These are phyloP conservation scores for Zymoseptoria passerinii DNA, from an alignment of 2,329 filamentous ascomycete species.

Conservation along the genomic window DNA sequence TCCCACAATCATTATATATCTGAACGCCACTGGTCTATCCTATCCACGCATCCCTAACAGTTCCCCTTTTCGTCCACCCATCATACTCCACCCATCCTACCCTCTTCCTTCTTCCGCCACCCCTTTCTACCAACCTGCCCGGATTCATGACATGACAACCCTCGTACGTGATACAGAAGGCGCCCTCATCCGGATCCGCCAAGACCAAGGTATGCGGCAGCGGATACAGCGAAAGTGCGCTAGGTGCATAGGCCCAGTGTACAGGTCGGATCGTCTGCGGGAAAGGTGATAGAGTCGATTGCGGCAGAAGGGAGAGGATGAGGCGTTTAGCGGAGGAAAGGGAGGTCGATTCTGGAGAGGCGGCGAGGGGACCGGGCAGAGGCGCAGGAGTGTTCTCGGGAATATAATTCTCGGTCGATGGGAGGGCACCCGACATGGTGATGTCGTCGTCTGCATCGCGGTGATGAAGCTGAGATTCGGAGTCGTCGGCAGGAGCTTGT, in stretches of 20 bases:
- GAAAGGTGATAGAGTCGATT: slow-evolving; percentile 83
- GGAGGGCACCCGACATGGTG: slow-evolving; percentile 25
- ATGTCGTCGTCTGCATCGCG: slow-evolving; percentile 13
- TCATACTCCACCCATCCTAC: slow-evolving; percentile 86
- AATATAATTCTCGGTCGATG: slow-evolving; percentile 12
- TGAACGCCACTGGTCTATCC: slow-evolving; percentile 7
- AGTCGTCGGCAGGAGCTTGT: slow-evolving; percentile 8
- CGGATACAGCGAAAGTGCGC: slow-evolving; percentile 74
- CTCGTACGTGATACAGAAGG: slow-evolving; percentile 86
- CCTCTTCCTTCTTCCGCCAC: slow-evolving; percentile 54
- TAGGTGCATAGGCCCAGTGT: slow-evolving; percentile 76
- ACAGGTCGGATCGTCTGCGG: slow-evolving; percentile 69
- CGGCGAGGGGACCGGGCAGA: slow-evolving; percentile 4
- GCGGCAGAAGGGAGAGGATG: slow-evolving; percentile 85
- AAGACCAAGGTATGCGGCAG: slow-evolving; percentile 76
- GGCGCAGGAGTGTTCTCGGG: slow-evolving; percentile 10
- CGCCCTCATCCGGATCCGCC: slow-evolving; percentile 69
- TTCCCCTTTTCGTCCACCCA: slow-evolving; percentile 52
- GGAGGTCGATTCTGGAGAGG: slow-evolving; percentile 9
- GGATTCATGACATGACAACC: slow-evolving; percentile 96
- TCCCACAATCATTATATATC: too few species aligned
- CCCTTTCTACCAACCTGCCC: slow-evolving; percentile 57
- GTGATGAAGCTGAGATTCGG: too few species aligned
- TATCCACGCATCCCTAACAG: slow-evolving; percentile 50
- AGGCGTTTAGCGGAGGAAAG: slow-evolving; percentile 38